These are phyloP conservation scores for Neurospora sp. DNA, from an alignment of 495 filamentous ascomycete genomes.

Conservation along the genomic window DNA sequence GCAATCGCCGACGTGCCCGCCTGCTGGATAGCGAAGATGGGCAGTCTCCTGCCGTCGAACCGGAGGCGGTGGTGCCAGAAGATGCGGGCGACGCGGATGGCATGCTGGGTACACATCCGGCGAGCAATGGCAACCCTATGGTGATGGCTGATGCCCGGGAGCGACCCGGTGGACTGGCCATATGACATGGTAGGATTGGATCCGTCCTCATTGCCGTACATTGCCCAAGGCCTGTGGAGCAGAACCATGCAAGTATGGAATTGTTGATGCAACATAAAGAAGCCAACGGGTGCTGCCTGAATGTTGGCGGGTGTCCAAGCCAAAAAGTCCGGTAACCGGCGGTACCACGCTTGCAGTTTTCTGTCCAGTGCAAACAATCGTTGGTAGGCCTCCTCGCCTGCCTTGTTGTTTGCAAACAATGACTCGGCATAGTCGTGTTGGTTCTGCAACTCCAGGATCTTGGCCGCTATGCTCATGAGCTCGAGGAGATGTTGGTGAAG, in stretches of 20 bases:
- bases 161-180: neutral
- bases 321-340: slow-evolving; percentile 34
- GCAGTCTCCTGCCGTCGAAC: slow-evolving; percentile 37
- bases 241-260: slow-evolving; percentile 41
- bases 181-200: slow-evolving; percentile 11
- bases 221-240: slow-evolving; percentile 39
- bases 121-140: slow-evolving; percentile 33
- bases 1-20: slow-evolving; percentile 42
- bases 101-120: slow-evolving; percentile 42
- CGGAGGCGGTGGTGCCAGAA: slow-evolving; percentile 42
- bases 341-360: slow-evolving; percentile 42
- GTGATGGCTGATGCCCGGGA: slow-evolving; percentile 15
- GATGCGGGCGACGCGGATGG: slow-evolving; percentile 38
- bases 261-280: slow-evolving; percentile 44
- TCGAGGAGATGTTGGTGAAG: slow-evolving; percentile 38
- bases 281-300: slow-evolving; percentile 37
- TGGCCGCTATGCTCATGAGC: slow-evolving; percentile 42
- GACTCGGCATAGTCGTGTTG: slow-evolving; percentile 3
- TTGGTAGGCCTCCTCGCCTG: slow-evolving; percentile 32
- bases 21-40: slow-evolving; percentile 37
- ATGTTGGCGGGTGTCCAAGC: slow-evolving; percentile 40
- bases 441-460: slow-evolving; percentile 33
- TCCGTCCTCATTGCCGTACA: slow-evolving; percentile 19
- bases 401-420: slow-evolving; percentile 16
- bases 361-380: slow-evolving; percentile 37